Evolutionary conservation across 345 rosid genomes (phyloP).

Genomic region (Brassica nigra): DNA sequence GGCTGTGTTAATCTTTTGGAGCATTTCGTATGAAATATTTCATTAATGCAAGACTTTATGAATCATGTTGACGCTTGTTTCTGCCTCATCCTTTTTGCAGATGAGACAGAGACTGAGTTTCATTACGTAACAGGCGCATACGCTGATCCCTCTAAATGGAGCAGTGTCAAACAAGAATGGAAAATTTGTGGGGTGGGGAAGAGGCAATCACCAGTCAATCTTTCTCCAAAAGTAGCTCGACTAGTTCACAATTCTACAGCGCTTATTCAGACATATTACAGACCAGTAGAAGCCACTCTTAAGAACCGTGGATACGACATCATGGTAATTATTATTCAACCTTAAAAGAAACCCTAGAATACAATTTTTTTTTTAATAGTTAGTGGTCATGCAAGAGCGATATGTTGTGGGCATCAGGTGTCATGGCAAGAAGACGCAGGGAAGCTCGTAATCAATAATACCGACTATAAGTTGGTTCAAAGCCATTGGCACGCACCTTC

Average conservation of each 20-base stretch:
- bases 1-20: background rate
- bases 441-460: conserved; percentile 50
- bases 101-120: conserved; percentile 26
- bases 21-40: background rate
- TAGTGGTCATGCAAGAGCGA: conserved; percentile 12
- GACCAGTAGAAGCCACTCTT: conserved; percentile 55
- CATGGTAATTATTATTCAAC: conserved; percentile 35
- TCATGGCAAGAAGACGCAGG: conserved; percentile 40
- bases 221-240: conserved; percentile 28
- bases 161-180: conserved; percentile 20
- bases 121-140: conserved; percentile 27
- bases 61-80: background rate
- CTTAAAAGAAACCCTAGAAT: background rate
- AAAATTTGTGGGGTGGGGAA: conserved; percentile 29
- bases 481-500: conserved; percentile 84
- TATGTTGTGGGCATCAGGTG: conserved; percentile 29
- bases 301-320: conserved; percentile 74
- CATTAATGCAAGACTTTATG: background rate
- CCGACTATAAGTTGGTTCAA: conserved; percentile 48
- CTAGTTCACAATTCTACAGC: conserved; percentile 28
- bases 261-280: conserved; percentile 43
- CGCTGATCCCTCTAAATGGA: conserved; percentile 37
- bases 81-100: background rate
- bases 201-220: conserved; percentile 37
- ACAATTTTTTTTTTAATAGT: background rate